Conservation (phyloP, 2,329 filamentous ascomycete genomes). For the Apiospora arundinis region DNA sequence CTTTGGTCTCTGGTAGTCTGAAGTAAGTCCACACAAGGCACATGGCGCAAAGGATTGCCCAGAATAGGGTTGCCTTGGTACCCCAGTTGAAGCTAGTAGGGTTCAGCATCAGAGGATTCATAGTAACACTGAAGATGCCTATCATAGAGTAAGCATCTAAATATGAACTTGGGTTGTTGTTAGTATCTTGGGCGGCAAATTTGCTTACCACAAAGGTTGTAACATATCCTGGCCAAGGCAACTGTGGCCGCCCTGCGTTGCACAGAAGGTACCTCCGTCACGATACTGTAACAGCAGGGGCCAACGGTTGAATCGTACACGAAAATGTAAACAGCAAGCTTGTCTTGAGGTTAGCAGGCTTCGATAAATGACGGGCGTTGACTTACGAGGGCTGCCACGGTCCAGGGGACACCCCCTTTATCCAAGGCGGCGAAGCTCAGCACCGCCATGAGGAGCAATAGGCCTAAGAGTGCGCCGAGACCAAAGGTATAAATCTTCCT, state of each 20-base stretch:
- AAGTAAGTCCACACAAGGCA: conserved; percentile 27
- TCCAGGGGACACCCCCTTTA: conserved; percentile 19
- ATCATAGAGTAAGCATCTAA: background rate
- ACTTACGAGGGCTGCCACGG: conserved; percentile 24
- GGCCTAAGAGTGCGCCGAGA: conserved; percentile 19
- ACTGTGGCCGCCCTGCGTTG: conserved; percentile 26
- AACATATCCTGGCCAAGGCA: conserved; percentile 25
- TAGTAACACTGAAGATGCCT: conserved; percentile 26
- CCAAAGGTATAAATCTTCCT: conserved; percentile 26
- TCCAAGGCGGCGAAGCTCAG: conserved; percentile 18
- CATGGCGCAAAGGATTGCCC: conserved; percentile 23
- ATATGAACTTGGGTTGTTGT: background rate
- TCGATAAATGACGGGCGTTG: background rate
- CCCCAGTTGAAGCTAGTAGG: conserved; percentile 24
- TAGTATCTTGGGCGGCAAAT: background rate
- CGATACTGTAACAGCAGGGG: conserved; percentile 26
- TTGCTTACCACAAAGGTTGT: conserved; percentile 25
- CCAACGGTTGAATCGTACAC: conserved; percentile 27
- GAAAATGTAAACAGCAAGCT: conserved; percentile 24
- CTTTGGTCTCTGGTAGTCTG: conserved; percentile 27
- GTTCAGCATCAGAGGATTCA: conserved; percentile 27
- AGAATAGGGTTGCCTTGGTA: conserved; percentile 24
- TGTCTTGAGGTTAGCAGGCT: background rate
- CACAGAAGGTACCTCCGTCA: conserved; percentile 26
- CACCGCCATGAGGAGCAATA: conserved; percentile 24